phyloP scores from a whole-genome alignment of 371 early-diverging fungal genomes.

The Rhizopus stolonifer region DNA sequence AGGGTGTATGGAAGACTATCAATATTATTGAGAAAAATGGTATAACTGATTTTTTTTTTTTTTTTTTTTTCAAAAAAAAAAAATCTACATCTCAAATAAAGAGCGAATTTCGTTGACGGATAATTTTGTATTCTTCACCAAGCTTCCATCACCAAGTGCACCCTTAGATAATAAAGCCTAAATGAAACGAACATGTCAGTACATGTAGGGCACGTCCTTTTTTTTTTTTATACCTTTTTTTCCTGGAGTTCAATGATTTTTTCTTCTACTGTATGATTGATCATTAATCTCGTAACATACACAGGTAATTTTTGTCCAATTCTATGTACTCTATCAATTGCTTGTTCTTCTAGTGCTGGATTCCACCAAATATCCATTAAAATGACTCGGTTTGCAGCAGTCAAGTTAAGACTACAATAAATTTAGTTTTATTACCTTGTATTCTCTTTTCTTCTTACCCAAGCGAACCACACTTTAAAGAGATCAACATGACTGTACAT shows the following conservation, averaged over 20 bases:
- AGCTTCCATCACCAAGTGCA: slow-evolving; percentile 41
- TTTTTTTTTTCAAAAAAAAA: background rate
- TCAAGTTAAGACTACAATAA: slow-evolving; percentile 66
- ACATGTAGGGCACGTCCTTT: too few species aligned
- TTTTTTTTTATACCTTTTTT: slow-evolving; percentile 40
- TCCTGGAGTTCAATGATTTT: slow-evolving; percentile 57
- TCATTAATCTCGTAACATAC: slow-evolving; percentile 55
- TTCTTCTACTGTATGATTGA: slow-evolving; percentile 62
- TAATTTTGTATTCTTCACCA: slow-evolving; percentile 38
- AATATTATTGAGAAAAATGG: too few species aligned
- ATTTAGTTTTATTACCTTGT: background rate
- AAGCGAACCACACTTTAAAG: slow-evolving; percentile 68
- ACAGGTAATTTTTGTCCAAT: slow-evolving; percentile 77
- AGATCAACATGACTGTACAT: slow-evolving; percentile 65
- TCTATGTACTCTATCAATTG: slow-evolving; percentile 87
- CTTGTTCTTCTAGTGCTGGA: slow-evolving; percentile 83
- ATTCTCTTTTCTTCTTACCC: slow-evolving; percentile 42
- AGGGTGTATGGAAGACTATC: too few species aligned
- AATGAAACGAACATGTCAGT: too few species aligned
- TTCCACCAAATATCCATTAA: slow-evolving; percentile 88
- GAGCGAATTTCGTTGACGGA: slow-evolving; percentile 41
- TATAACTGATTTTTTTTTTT: background rate
- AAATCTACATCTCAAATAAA: slow-evolving; percentile 30
- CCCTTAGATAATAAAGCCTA: slow-evolving; percentile 44
- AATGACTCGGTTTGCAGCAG: slow-evolving; percentile 72